Percentiles rank a stretch among this genome's conserved stretches.
phyloP scores from a whole-genome alignment of 2,329 filamentous ascomycete species.

The Penicillium sp. region DNA sequence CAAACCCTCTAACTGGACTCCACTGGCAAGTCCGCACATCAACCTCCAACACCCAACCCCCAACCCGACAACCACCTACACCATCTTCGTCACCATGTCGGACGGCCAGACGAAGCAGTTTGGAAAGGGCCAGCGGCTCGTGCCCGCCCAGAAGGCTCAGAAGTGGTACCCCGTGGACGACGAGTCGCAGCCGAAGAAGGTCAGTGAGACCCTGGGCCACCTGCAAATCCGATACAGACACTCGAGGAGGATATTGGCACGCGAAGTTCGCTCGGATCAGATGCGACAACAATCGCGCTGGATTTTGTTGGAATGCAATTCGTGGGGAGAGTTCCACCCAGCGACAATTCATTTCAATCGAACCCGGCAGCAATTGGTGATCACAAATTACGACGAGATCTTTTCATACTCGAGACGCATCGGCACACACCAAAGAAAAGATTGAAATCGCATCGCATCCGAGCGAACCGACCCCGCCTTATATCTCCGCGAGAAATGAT shows the following conservation, averaged over 20 bases:
- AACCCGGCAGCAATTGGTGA: slow-evolving; percentile 25
- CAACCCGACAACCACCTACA: slow-evolving; percentile 46
- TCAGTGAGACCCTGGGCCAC: slow-evolving; percentile 59
- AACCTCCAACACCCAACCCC: slow-evolving; percentile 45
- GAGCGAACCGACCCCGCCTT: slow-evolving; percentile 4
- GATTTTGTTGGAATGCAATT: slow-evolving; percentile 19
- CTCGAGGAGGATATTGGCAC: slow-evolving; percentile 25
- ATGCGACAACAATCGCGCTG: slow-evolving; percentile 32
- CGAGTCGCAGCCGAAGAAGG: slow-evolving; percentile 86
- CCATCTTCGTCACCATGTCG: slow-evolving; percentile 57
- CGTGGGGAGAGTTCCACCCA: slow-evolving; percentile 8
- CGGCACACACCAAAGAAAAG: background rate
- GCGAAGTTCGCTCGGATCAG: slow-evolving; percentile 30
- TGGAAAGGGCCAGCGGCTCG: slow-evolving; percentile 91
- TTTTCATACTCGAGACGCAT: background rate
- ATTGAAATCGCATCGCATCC: slow-evolving; percentile 12
- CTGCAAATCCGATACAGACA: slow-evolving; percentile 7
- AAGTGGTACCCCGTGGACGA: slow-evolving; percentile 99
- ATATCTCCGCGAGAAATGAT: background rate
- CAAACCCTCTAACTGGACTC: slow-evolving; percentile 44
- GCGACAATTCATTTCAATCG: slow-evolving; percentile 16
- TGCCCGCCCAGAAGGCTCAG: slow-evolving; percentile 91
- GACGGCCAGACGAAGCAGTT: slow-evolving; percentile 83
- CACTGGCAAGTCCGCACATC: slow-evolving; percentile 41
- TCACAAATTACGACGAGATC: background rate